Evolutionary conservation across 2,329 filamentous ascomycete genomes (phyloP).

Genomic region (Aspergillus jensenii): DNA sequence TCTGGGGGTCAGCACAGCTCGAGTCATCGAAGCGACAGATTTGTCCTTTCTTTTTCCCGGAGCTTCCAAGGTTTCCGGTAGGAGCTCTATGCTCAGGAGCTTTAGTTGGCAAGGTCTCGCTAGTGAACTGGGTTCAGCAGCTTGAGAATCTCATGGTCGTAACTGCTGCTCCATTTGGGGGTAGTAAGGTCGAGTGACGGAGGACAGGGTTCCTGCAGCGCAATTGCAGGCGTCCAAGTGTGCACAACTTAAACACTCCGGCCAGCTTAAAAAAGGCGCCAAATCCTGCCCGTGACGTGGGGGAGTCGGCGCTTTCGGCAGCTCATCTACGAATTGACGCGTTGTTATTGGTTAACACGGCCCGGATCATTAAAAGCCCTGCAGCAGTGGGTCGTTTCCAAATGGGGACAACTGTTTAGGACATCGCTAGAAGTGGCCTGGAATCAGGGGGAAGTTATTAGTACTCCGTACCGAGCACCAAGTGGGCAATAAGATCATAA

Average conservation of each 20-base stretch:
- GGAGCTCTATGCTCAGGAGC: slow-evolving; percentile 5
- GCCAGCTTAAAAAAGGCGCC: slow-evolving; percentile 5
- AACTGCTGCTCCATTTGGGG: slow-evolving; percentile 13
- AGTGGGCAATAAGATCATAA: background rate
- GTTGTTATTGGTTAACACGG: slow-evolving; percentile 26
- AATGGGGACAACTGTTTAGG: slow-evolving; percentile 20
- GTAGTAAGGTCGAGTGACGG: background rate
- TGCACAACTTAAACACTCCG: background rate
- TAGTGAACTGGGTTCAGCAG: slow-evolving; percentile 13
- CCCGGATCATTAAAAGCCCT: slow-evolving; percentile 20
- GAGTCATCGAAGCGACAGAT: slow-evolving; percentile 16
- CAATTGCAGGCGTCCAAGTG: slow-evolving; percentile 1
- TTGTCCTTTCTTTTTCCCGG: slow-evolving; percentile 8
- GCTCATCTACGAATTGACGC: slow-evolving; percentile 16
- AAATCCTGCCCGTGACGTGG: slow-evolving; percentile 25
- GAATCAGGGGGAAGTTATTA: background rate
- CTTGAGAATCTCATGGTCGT: slow-evolving; percentile 15
- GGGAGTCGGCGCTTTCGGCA: slow-evolving; percentile 34
- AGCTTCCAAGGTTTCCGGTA: background rate
- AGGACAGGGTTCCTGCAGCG: background rate
- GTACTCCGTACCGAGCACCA: background rate
- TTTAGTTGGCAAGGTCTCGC: slow-evolving; percentile 13
- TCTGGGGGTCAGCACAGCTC: background rate
- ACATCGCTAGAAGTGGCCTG: background rate
- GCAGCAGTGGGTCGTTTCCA: slow-evolving; percentile 15